Evolutionary conservation across 2,329 filamentous ascomycete genomes (phyloP).

Genomic region (Fusarium graminum): DNA sequence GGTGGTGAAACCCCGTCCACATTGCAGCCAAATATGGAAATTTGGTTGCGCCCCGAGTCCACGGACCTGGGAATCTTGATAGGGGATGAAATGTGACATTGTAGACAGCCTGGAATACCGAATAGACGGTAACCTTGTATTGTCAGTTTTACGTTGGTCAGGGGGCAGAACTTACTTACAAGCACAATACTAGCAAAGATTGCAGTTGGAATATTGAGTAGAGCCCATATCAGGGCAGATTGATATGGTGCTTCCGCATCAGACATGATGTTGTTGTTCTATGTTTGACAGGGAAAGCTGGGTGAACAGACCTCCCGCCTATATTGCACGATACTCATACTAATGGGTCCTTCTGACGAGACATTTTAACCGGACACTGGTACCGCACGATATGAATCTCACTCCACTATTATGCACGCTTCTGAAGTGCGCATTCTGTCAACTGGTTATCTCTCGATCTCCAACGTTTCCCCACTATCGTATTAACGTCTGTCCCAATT

Average conservation of each 20-base stretch:
- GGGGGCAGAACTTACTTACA: constrained; percentile 1
- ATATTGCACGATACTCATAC: too few species aligned
- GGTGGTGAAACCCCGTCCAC: constrained; percentile 10
- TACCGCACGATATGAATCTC: too few species aligned
- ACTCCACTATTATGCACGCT: too few species aligned
- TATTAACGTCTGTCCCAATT: too few species aligned
- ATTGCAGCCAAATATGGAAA: constrained; percentile 17
- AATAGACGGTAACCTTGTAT: constrained; percentile 7
- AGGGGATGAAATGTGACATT: constrained; percentile 25
- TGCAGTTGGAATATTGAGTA: constrained; percentile 5
- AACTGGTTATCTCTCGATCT: too few species aligned
- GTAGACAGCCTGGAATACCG: not conserved
- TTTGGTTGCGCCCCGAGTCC: constrained; percentile 6
- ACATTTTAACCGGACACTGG: too few species aligned
- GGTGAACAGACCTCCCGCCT: too few species aligned
- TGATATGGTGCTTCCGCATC: constrained; percentile 2
- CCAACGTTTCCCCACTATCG: too few species aligned
- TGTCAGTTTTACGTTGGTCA: not conserved
- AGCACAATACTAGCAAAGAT: constrained; percentile 7
- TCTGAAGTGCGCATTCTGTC: too few species aligned
- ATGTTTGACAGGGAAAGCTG: not conserved
- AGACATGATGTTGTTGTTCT: constrained; percentile 11
- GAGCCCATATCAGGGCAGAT: not conserved
- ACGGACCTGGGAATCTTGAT: constrained; percentile 21
- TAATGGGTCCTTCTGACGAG: too few species aligned